These are phyloP conservation scores for Stagonosporopsis cucurbitacearum DNA, from an alignment of 2,329 filamentous ascomycete genomes.

Conservation along the genomic window DNA sequence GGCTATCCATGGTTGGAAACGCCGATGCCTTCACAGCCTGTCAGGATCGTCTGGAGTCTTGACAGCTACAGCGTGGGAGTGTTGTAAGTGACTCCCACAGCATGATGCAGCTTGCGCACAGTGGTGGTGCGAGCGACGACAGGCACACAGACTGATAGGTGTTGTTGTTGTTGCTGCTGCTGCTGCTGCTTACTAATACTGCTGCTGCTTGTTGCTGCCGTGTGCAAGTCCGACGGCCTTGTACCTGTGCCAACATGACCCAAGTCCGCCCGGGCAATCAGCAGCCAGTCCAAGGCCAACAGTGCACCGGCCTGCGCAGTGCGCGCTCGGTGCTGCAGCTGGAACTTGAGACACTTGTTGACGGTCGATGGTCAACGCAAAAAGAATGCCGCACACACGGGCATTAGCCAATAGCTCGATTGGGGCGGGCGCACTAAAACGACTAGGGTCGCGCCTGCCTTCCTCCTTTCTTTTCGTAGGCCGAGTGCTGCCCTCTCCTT, in stretches of 20 bases:
- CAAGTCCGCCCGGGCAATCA: not conserved
- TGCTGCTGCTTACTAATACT: too few species aligned
- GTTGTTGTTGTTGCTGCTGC: too few species aligned
- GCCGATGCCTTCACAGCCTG: constrained; percentile 17
- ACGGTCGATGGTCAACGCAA: constrained; percentile 15
- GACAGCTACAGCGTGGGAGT: too few species aligned
- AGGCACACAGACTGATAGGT: too few species aligned
- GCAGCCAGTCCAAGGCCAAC: constrained; percentile 14
- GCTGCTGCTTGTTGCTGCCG: constrained; percentile 1
- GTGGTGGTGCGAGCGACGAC: not conserved
- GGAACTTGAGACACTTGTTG: too few species aligned
- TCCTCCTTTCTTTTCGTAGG: constrained; percentile 22
- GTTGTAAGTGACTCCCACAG: too few species aligned
- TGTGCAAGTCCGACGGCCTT: not conserved
- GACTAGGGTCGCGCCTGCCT: constrained; percentile 20
- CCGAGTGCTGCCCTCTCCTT: constrained; percentile 23
- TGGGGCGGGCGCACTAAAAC: constrained; percentile 14
- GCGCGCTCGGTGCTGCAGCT: not conserved
- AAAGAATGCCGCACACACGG: constrained; percentile 10
- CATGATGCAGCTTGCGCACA: not conserved
- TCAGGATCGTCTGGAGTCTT: constrained; percentile 6
- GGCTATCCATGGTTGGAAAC: constrained; percentile 18
- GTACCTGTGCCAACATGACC: too few species aligned
- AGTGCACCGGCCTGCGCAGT: constrained; percentile 12
- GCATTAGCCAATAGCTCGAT: constrained; percentile 13